Evolutionary conservation across 805 yeast species (phyloP), one percentile per base, ranked within the genome.

Genomic region (Vanderwaltozyma polyspora): DNA sequence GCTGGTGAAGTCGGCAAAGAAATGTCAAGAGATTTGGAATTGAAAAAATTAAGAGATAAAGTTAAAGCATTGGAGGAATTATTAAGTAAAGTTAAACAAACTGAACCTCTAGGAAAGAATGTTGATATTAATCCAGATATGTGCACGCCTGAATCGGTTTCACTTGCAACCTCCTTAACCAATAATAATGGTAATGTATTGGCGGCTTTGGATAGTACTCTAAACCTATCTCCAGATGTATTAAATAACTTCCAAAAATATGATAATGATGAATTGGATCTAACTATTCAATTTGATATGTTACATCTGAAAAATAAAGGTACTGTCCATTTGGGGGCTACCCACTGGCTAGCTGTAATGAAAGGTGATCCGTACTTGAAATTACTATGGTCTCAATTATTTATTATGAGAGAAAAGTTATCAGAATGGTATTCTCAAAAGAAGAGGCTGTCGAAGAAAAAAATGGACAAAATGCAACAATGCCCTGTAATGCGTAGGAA

Each of bases 261-360:
- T 34, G 55, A 49, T 28, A 45, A 51, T 28, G 63, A 57, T 37
- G 59, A 58, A 33, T 39, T 65, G 24, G 61, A 60, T 36, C 38
- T 65, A 19, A 62, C 66, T 2, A 60, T 63, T 43, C 63, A 63
- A 39, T 65, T 65, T 37, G 68, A 64, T 41, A 63, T 64, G 63
- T 36, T 65, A 28, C 70, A 65, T 41, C 48, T 64, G 24, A 63
- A 62, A 37, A 52, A 59, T n/a, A 64, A 63, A 14, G 62, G 66
- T 2, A 63, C 67, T 2, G 59, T 60, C 2, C 68, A 64, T 46
- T 39, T 64, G n/a, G 68, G 75, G 37, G 69, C 73, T 1, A 65
- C 75, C 4, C 74, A 75, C 16, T 72, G 77, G 76, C 52, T 72
- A 44, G 74, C 75, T 19, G 64, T 72, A 16, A 71, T 72, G 62